These are phyloP conservation scores for Xylariaceae sp. DNA, from an alignment of 2,329 filamentous ascomycete genomes.

Conservation along the genomic window DNA sequence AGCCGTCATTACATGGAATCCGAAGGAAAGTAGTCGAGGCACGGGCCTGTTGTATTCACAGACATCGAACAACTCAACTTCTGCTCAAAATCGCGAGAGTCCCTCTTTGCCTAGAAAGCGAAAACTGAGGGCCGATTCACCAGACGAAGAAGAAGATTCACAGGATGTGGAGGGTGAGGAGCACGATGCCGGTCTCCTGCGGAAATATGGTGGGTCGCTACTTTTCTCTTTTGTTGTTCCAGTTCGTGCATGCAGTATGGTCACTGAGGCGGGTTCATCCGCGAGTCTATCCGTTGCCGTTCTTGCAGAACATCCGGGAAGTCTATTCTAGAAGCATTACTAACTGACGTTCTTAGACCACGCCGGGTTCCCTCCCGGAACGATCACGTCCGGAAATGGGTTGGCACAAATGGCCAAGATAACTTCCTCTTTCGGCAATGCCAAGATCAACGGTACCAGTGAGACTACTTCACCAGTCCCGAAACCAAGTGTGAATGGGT, in stretches of 20 bases:
- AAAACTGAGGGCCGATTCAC: conserved; percentile 28
- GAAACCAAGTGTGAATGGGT: conserved; percentile 17
- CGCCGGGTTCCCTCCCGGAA: conserved; percentile 37
- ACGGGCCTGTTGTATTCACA: neutral
- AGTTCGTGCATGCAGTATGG: neutral
- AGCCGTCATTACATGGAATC: conserved; percentile 16
- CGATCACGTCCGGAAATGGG: conserved; percentile 36
- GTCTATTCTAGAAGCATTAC: neutral
- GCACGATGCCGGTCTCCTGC: conserved; percentile 4
- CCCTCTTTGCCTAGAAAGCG: neutral
- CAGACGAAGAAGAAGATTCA: neutral
- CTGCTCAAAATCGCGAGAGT: neutral
- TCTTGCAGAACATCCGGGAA: conserved; percentile 14
- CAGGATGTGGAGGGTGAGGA: conserved; percentile 29
- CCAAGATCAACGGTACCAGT: conserved; percentile 27
- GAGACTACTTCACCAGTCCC: conserved; percentile 23
- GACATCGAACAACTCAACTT: neutral
- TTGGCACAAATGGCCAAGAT: conserved; percentile 33
- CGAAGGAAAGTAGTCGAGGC: neutral
- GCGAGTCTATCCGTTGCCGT: neutral
- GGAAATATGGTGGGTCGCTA: conserved; percentile 13
- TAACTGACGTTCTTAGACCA: conserved; percentile 30
- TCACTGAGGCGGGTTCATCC: neutral
- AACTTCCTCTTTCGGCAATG: conserved; percentile 28
- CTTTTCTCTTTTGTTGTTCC: neutral